A percentile compares a stretch with the other conserved stretches of the same genome.
Evolutionary conservation across 169 alveolate genomes (phyloP).

Genomic region (Plasmodium coatneyi): DNA sequence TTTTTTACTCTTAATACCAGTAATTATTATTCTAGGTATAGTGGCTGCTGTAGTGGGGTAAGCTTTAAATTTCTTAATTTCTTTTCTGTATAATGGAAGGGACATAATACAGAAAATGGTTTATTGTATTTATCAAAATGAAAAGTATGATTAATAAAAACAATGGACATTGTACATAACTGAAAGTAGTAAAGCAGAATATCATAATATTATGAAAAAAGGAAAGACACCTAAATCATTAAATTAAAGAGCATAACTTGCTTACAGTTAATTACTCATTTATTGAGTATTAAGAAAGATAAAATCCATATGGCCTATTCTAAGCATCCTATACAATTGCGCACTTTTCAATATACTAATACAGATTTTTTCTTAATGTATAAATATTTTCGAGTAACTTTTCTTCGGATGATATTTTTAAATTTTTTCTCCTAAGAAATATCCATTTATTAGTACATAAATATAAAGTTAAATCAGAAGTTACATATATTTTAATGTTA

Average conservation of each 20-base stretch:
- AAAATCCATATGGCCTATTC: not conserved
- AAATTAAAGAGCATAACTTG: not conserved
- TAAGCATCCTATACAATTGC: not conserved
- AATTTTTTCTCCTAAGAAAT: not conserved
- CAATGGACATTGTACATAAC: not conserved
- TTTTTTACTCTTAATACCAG: not conserved
- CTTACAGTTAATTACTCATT: not conserved
- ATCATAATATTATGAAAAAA: not conserved
- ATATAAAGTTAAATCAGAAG: not conserved
- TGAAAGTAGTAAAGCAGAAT: not conserved
- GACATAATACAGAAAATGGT: not conserved
- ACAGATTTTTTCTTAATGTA: not conserved
- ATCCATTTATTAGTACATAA: not conserved
- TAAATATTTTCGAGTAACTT: not conserved
- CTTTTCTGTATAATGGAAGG: not conserved
- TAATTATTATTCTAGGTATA: not conserved
- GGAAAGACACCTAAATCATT: not conserved
- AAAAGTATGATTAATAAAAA: not conserved
- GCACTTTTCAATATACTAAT: not conserved
- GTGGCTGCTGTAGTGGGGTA: not conserved
- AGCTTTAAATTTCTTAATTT: not conserved
- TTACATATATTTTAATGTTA: not conserved
- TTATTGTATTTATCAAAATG: not conserved
- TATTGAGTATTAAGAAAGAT: not conserved
- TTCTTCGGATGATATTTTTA: not conserved